Evolutionary conservation across 768 basidiomycete species (phyloP), one percentile per base, ranked within the genome.

Genomic region (Obba rivulosa): DNA sequence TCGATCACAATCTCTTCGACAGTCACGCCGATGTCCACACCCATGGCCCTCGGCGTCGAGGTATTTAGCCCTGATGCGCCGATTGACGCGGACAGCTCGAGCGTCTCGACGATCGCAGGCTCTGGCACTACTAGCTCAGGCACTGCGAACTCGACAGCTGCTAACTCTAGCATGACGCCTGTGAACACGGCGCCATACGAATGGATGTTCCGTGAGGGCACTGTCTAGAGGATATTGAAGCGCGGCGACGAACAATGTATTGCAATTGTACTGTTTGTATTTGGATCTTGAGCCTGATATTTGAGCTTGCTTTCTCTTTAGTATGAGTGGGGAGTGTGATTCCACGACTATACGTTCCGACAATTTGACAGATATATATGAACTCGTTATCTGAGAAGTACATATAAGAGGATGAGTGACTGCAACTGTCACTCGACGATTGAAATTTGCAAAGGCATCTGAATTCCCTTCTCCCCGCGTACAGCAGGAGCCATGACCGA

Each of bases 181-280:
- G 57, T 59, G 22, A 61, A 55, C 48, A 69, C 69, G 16, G 68
- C 61, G 28, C 70, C 66, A 8, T 72, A 71, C 51, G 55, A 60
- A 50, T 72, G 69, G 68, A 64, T 59, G 56, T 74, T 74, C 61
- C 63, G 46, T 53, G 46, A 59, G 57, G 50, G 53, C 20, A 24
- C 28, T 28, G 46, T 49, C 7, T 31, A 31, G 28, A 31, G 28
- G 28, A 31, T 31, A 13, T 7, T 13, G 28, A 31, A 5, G 35
- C 10, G 34, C 48, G n/a, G 38, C 20, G 34, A 20, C 22, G 44
- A 40, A 34, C 16, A 5, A 34, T 41, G 20, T 23, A 23, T 13
- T 13, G 10, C 22, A n/a, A n/a, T n/a, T n/a, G n/a, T n/a, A n/a
- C n/a, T n/a, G n/a, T n/a, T n/a, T n/a, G n/a, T n/a, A n/a, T n/a